Conservation (phyloP, 305 asterid genomes). For the Fraxinus platypoda region DNA sequence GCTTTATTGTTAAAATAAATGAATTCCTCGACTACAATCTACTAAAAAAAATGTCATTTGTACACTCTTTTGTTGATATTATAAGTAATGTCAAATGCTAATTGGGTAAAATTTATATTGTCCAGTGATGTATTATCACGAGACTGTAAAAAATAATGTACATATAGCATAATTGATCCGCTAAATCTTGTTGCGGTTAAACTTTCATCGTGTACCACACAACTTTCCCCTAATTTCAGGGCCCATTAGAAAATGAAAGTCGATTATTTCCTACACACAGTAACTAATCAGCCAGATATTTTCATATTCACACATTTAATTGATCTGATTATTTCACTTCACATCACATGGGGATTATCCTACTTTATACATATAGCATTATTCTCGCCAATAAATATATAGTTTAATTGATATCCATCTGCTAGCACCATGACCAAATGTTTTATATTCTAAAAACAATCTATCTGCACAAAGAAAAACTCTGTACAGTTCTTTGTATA, state of each 20-base stretch:
- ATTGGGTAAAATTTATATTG: too few species aligned
- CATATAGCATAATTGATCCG: neutral
- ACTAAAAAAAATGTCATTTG: neutral
- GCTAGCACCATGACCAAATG: neutral
- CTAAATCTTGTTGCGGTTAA: neutral
- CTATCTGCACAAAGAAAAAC: neutral
- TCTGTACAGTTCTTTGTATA: conserved; percentile 4
- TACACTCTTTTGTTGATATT: neutral
- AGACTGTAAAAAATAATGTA: neutral
- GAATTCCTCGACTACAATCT: neutral
- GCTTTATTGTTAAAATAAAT: neutral
- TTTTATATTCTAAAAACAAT: neutral
- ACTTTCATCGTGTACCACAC: neutral
- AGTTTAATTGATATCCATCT: neutral
- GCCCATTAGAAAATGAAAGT: neutral
- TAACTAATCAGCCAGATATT: neutral
- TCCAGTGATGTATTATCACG: neutral
- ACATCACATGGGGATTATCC: neutral
- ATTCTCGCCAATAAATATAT: neutral
- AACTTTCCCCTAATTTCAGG: neutral
- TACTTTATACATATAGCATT: neutral
- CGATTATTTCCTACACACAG: neutral
- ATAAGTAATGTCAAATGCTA: neutral
- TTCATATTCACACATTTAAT: neutral
- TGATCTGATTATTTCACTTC: neutral